phyloP scores from a whole-genome alignment of 2,329 filamentous ascomycete genomes.

The Fusarium albidum region DNA sequence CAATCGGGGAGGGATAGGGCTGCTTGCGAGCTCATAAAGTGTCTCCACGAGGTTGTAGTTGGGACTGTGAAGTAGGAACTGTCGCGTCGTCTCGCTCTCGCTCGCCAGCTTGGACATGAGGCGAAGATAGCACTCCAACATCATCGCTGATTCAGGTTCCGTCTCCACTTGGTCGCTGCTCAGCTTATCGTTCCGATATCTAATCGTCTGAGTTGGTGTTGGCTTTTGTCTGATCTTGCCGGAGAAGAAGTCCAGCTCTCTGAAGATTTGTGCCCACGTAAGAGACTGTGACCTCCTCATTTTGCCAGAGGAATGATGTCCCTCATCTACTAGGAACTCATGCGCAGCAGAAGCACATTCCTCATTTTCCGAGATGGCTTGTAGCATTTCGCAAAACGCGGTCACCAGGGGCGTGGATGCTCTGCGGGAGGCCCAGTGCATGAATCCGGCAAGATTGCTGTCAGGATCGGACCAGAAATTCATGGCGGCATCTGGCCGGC shows the following conservation, averaged over 20 bases:
- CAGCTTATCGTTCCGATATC: constrained; percentile 67
- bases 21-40: constrained; percentile 81
- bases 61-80: constrained; percentile 74
- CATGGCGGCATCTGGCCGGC: constrained; percentile 82
- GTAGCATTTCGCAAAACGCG: constrained; percentile 96
- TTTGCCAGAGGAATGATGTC: constrained; percentile 75
- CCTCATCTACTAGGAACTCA: constrained; percentile 88
- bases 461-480: constrained; percentile 94
- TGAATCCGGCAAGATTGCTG: constrained; percentile 90
- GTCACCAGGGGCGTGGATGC: constrained; percentile 96
- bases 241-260: constrained; percentile 86
- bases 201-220: constrained; percentile 47
- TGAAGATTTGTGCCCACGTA: constrained; percentile 93
- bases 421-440: constrained; percentile 95
- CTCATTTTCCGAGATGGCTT: constrained; percentile 83
- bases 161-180: constrained; percentile 74
- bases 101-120: constrained; percentile 83
- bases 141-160: constrained; percentile 93
- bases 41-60: constrained; percentile 75
- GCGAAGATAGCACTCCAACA: constrained; percentile 93
- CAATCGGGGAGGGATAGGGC: constrained; percentile 77
- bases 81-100: constrained; percentile 75
- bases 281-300: constrained; percentile 84
- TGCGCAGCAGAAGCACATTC: constrained; percentile 87
- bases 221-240: constrained; percentile 79